phyloP scores from a whole-genome alignment of 2,329 filamentous ascomycete genomes.

The Stemphylium beticola region DNA sequence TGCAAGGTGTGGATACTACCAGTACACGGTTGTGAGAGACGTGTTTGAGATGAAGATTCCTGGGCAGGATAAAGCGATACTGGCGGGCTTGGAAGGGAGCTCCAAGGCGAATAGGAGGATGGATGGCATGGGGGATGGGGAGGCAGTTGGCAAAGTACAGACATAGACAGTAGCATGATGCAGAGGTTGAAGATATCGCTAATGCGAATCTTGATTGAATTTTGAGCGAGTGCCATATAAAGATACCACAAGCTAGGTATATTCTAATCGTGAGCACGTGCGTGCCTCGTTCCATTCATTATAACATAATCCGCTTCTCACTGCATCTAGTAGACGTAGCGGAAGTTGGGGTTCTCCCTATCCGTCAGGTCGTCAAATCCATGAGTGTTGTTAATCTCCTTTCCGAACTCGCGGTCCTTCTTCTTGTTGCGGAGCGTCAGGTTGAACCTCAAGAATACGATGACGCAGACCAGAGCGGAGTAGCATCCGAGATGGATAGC shows the following conservation, averaged over 20 bases:
- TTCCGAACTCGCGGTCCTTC: constrained; percentile 55
- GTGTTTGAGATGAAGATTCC: constrained; percentile 66
- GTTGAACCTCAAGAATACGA: constrained; percentile 65
- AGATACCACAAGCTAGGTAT: too few species aligned
- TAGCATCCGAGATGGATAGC: constrained; percentile 74
- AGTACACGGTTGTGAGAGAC: constrained; percentile 63
- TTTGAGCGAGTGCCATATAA: too few species aligned
- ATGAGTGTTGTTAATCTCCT: constrained; percentile 49
- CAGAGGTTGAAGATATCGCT: too few species aligned
- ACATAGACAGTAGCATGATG: too few species aligned
- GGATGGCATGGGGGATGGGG: neutral
- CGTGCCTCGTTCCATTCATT: neutral
- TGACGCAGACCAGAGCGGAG: constrained; percentile 62
- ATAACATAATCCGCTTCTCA: neutral
- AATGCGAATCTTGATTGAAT: neutral
- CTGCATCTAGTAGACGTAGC: constrained; percentile 56
- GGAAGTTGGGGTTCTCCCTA: constrained; percentile 65
- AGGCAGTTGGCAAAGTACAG: neutral
- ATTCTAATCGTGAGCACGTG: neutral
- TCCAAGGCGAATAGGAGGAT: constrained; percentile 29
- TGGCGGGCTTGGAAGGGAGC: constrained; percentile 41
- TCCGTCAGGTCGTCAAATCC: constrained; percentile 70
- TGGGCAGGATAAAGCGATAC: constrained; percentile 37
- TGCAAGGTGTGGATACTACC: constrained; percentile 65
- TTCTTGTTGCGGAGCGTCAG: constrained; percentile 64